These are phyloP conservation scores for Nakazawaea holstii DNA, from an alignment of 805 yeast genomes.

Conservation along the genomic window DNA sequence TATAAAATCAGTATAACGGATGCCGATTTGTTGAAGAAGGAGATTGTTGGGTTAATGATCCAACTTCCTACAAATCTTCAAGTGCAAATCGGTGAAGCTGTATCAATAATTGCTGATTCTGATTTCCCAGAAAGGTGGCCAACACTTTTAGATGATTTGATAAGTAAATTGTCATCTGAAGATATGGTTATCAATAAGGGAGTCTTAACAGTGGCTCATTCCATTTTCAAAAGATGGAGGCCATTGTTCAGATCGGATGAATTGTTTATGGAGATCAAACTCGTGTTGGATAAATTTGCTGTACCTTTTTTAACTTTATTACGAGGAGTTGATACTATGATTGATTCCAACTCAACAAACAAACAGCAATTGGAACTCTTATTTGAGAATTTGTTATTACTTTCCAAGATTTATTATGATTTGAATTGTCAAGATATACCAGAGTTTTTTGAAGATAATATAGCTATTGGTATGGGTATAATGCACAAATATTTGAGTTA, in stretches of 20 bases:
- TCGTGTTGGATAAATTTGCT: conserved; percentile 80
- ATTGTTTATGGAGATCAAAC: conserved; percentile 77
- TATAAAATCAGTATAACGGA: conserved; percentile 59
- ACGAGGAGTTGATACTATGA: conserved; percentile 58
- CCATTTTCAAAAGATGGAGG: conserved; percentile 95
- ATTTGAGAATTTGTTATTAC: conserved; percentile 64
- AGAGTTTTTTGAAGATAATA: conserved; percentile 92
- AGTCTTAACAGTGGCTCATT: conserved; percentile 86
- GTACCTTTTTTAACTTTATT: conserved; percentile 73
- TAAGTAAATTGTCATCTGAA: conserved; percentile 54
- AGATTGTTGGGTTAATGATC: conserved; percentile 85
- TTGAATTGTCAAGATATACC: conserved; percentile 97
- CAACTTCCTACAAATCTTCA: conserved; percentile 73
- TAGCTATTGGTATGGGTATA: conserved; percentile 70
- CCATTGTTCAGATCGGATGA: conserved; percentile 90
- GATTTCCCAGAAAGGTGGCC: conserved; percentile 95
- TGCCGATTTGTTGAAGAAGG: conserved; percentile 61
- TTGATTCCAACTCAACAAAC: conserved; percentile 41
- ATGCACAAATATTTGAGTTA: conserved; percentile 76
- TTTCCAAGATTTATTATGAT: conserved; percentile 83
- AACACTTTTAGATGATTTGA: conserved; percentile 66
- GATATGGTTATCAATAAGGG: conserved; percentile 78
- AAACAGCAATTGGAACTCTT: conserved; percentile 47
- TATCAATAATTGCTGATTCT: conserved; percentile 87
- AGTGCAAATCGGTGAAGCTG: conserved; percentile 91